Evolutionary conservation across 441 rosid species (phyloP), one percentile per base, ranked within the genome.

Genomic region (Capsella rubella): DNA sequence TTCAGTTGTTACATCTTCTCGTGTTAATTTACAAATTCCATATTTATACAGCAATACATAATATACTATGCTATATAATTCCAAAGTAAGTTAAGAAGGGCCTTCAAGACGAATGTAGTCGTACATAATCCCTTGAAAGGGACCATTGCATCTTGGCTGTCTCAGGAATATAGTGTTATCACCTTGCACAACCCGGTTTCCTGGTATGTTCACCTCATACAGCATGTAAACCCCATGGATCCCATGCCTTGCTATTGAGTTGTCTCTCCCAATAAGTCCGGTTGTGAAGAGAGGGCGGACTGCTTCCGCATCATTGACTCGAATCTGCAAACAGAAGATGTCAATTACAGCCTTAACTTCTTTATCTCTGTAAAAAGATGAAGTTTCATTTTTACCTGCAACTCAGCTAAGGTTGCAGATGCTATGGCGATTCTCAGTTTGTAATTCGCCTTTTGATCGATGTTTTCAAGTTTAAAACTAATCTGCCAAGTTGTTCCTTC

Each of bases 61-160:
- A 39, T 40, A 14, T 16, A 61, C 51, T 39, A 34, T 13, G 27
- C 28, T 27, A 29, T 6, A 5, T 53, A 5, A 5, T 50, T 27
- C 27, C 18, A 49, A 21, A 34, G 57, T 49, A 49, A 50, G 8
- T 35, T 62, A 73, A 21, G 75, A 77, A 74, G 95, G 80, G 39
- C 87, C 89, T 87, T 95, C 99, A 7, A 95, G 83, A 25, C 98
- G 97, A 73, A 95, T 84, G 67, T 92, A 95, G 75, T 95, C 99
- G 55, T 92, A 95, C 94, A 95, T 89, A 46, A 90, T 72, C 16
- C 96, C 98, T 60, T 86, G 89, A 60, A 88, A 95, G 16, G 95
- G 90, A 65, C 85, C 82, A 11, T 47, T 69, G 74, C 84, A 74
- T 51, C 83, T 81, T 64, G 96, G 86, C 73, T 89, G 99, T 61